phyloP scores from a whole-genome alignment of 2,329 filamentous ascomycete genomes.

The Xylariaceae sp. region DNA sequence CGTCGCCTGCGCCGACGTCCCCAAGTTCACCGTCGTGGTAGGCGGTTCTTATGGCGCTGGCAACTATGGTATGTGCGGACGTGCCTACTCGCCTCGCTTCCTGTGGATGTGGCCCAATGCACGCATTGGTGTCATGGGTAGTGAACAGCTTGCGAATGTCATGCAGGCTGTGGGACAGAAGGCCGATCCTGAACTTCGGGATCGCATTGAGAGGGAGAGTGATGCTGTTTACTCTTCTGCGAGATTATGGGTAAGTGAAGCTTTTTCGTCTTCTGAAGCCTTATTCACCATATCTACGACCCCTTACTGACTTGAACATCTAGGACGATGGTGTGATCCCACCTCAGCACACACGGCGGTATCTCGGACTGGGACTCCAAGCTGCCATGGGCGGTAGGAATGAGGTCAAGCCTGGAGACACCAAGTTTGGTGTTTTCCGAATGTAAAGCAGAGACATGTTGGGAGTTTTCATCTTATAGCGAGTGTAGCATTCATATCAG shows the following conservation, averaged over 20 bases:
- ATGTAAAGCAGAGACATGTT: slow-evolving; percentile 53
- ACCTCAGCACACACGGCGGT: slow-evolving; percentile 67
- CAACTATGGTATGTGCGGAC: slow-evolving; percentile 97
- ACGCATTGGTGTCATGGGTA: slow-evolving; percentile 93
- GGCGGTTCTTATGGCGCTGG: slow-evolving; percentile 88
- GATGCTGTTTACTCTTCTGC: slow-evolving; percentile 85
- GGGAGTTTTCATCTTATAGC: slow-evolving; percentile 1
- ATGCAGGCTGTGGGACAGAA: slow-evolving; percentile 91
- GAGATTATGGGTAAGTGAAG: slow-evolving; percentile 67
- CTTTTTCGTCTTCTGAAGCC: neutral
- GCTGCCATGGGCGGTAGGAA: slow-evolving; percentile 66
- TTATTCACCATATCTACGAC: neutral
- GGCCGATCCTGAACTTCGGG: slow-evolving; percentile 73
- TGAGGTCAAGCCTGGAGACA: slow-evolving; percentile 55
- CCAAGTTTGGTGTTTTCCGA: slow-evolving; percentile 74
- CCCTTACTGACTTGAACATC: slow-evolving; percentile 10
- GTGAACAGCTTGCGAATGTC: slow-evolving; percentile 83
- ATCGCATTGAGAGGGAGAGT: slow-evolving; percentile 82
- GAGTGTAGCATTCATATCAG: neutral
- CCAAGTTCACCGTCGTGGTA: slow-evolving; percentile 96
- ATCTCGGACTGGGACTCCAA: slow-evolving; percentile 66
- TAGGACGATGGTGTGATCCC: slow-evolving; percentile 75
- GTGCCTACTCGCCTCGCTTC: slow-evolving; percentile 86
- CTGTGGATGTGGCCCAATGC: slow-evolving; percentile 98
- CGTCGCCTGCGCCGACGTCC: slow-evolving; percentile 87